Evolutionary conservation across 192 early-diverging fungal species (phyloP).

Genomic region (Helicostylum pulchrum): DNA sequence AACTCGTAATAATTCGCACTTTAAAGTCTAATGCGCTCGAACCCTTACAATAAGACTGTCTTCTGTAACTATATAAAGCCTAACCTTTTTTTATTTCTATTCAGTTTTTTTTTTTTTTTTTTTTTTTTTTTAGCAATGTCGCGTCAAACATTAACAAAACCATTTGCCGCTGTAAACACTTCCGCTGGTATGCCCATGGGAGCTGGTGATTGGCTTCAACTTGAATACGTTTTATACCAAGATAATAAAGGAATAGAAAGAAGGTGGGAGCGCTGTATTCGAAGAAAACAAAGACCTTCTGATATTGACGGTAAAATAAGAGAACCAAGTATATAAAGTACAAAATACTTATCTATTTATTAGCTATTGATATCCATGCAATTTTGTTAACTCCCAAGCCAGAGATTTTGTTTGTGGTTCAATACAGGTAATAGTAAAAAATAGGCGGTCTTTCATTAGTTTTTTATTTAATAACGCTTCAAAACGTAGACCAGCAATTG

Average conservation of each 20-base stretch:
- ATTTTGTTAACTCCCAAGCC: conserved; percentile 9
- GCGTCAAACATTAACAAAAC: background rate
- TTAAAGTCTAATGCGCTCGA: too few relatives aligned
- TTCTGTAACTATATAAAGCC: background rate
- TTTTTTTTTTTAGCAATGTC: background rate
- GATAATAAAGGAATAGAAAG: conserved; percentile 1
- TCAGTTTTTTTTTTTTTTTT: background rate
- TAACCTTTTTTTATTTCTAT: background rate
- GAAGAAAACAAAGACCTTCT: background rate
- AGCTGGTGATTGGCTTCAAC: conserved; percentile 8
- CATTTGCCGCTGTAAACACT: background rate
- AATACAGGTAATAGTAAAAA: conserved; percentile 10
- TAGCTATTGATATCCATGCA: conserved; percentile 14
- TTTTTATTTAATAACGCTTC: background rate
- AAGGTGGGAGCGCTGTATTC: conserved; percentile 12
- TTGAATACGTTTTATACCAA: background rate
- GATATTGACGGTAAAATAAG: conserved; percentile 5
- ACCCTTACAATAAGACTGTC: too few relatives aligned
- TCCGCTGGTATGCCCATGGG: background rate
- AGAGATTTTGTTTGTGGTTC: conserved; percentile 13
- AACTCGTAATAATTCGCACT: too few relatives aligned
- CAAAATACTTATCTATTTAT: background rate
- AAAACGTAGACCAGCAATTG: conserved; percentile 7
- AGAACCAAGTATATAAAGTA: background rate
- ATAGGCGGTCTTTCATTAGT: background rate